Conservation (phyloP, 1,284 basidiomycete genomes). For the Rhodotorula mucilaginosa region DNA sequence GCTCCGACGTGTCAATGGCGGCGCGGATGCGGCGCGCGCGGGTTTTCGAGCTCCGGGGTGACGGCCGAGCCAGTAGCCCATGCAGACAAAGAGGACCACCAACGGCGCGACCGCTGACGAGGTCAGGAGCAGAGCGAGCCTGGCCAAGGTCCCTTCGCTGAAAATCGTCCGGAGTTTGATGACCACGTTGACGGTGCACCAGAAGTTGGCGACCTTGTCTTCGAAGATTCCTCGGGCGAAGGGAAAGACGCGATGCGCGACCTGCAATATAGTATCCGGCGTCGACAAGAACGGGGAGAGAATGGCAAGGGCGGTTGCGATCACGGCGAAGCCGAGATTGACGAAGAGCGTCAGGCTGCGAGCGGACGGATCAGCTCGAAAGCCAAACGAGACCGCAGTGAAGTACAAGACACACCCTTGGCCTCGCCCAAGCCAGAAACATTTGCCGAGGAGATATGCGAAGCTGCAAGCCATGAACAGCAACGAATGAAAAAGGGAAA, state of each 20-base stretch:
- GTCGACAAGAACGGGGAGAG: constrained; percentile 72
- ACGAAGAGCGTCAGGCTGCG: constrained; percentile 63
- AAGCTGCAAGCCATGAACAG: constrained; percentile 45
- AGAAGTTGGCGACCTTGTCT: constrained; percentile 95
- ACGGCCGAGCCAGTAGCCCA: constrained; percentile 11
- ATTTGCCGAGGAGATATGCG: constrained; percentile 78
- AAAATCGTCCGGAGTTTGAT: constrained; percentile 67
- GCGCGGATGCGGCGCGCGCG: constrained; percentile 35
- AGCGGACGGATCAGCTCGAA: not conserved
- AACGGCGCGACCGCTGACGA: constrained; percentile 47
- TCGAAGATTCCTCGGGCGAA: constrained; percentile 87
- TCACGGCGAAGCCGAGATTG: constrained; percentile 58
- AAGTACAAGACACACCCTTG: constrained; percentile 60
- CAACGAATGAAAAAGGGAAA: too few species aligned
- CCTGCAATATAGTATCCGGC: constrained; percentile 54
- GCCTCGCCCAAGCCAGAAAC: constrained; percentile 63
- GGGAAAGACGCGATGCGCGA: constrained; percentile 81
- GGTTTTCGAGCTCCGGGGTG: not conserved
- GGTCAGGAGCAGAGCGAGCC: constrained; percentile 49
- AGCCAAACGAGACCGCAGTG: not conserved
- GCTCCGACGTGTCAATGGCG: too few species aligned
- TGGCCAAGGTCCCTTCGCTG: constrained; percentile 43
- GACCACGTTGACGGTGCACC: constrained; percentile 83
- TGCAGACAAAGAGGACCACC: constrained; percentile 47
- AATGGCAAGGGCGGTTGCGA: constrained; percentile 62